A percentile compares a stretch with the other conserved stretches of the same genome.
Conservation (phyloP, 2,329 filamentous ascomycete genomes). For the Monosporascus sp. region DNA sequence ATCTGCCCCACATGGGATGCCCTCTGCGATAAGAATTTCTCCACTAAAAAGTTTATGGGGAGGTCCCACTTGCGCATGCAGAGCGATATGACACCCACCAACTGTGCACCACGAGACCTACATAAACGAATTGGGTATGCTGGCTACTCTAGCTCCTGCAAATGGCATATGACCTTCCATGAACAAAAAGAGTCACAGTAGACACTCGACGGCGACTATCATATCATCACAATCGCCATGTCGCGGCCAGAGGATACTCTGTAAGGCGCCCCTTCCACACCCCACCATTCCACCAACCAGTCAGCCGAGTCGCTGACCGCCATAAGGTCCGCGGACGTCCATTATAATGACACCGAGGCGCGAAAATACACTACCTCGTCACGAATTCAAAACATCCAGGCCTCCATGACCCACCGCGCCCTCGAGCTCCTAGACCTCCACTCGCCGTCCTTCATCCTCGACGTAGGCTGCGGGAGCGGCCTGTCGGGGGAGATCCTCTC, state of each 20-base stretch:
- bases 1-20: no score
- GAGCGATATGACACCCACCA: no score
- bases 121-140: no score
- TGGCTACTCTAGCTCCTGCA: no score
- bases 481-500: slow-evolving; percentile 92
- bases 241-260: slow-evolving; percentile 95
- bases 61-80: not conserved
- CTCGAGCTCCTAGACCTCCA: slow-evolving; percentile 83
- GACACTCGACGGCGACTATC: not conserved
- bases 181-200: not conserved
- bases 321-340: slow-evolving; percentile 82
- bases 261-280: slow-evolving; percentile 42
- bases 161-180: no score
- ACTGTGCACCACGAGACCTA: no score
- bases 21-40: not conserved
- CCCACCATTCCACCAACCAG: slow-evolving; percentile 5
- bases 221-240: slow-evolving; percentile 51
- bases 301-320: slow-evolving; percentile 6
- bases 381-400: slow-evolving; percentile 92
- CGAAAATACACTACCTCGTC: slow-evolving; percentile 97
- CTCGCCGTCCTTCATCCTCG: slow-evolving; percentile 80
- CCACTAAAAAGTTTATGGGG: slow-evolving; percentile 3
- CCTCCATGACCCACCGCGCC: slow-evolving; percentile 88
- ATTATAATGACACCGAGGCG: slow-evolving; percentile 94
- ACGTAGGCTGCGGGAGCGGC: slow-evolving; percentile 93